Base-by-base conservation (phyloP, 2,329 filamentous ascomycete genomes). In the Drechslera avenae region DNA sequence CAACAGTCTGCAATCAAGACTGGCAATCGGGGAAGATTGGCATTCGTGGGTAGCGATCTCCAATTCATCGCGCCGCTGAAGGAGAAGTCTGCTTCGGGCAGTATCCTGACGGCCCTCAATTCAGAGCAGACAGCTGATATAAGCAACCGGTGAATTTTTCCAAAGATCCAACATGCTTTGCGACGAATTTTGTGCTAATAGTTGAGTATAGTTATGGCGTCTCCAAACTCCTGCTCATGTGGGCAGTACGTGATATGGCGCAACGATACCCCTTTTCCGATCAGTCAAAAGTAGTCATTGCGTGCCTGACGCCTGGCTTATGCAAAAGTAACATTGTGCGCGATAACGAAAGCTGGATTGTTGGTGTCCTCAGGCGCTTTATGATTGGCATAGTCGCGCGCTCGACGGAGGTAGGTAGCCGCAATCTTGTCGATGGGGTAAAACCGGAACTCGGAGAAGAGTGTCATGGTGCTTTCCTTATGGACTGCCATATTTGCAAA, bases 141-240 rank as follows among this genome's bases (percentile, higher is more conserved):
- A 52, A 16, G 8, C 1, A 42, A 42, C 9, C 39, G 39, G 39
- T 42, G 18, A 42, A 10, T 23, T 14, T 32, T 7, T 4, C 12
- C 8, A 23, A 12, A 12, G n/a, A 23, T 28, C 3, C 2, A 28
- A 12, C 13, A 10, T 17, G 4, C 12, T 4, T 2, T 1, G 5
- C 5, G 5, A 28, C 13, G 13, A 17, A 42, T 5, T 23, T 23
- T 23, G n/a, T 19, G 28, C 39, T 42, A 42, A 42, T 17, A 1
- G 6, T 23, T 8, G 58, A 62, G n/a, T 32, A 61, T 56, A 42
- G 39, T 6, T 63, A 60, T 57, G 48, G 44, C 8, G 47, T 33
- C 9, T 67, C 63, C 14, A 73, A 72, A 39, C 50, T 71, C 1
- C 49, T 73, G 10, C 46, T 68, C 5, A 49, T 69, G 21, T 66